phyloP scores from a whole-genome alignment of 2,329 filamentous ascomycete genomes.

The Fusarium sp. region DNA sequence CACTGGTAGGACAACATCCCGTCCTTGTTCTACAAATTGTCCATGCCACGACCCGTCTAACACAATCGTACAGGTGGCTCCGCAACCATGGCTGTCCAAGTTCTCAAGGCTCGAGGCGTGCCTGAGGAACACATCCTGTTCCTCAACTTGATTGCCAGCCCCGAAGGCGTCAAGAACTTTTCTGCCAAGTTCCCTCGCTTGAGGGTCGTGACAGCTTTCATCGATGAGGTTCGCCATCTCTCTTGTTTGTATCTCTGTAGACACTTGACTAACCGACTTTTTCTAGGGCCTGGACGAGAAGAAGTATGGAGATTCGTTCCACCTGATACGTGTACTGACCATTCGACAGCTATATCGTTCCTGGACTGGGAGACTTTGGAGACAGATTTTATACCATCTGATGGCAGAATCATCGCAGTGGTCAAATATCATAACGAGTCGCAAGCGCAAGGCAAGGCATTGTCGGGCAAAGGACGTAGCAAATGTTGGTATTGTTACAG shows the following conservation, averaged over 20 bases:
- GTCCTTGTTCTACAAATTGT: constrained; percentile 2
- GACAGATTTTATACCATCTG: constrained; percentile 95
- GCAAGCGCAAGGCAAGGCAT: constrained; percentile 18
- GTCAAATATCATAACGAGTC: constrained; percentile 27
- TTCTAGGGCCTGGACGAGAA: constrained; percentile 88
- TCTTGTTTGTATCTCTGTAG: constrained; percentile 5
- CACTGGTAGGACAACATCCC: constrained; percentile 70
- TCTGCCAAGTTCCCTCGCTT: constrained; percentile 89
- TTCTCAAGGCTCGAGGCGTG: constrained; percentile 88
- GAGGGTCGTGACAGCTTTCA: constrained; percentile 93
- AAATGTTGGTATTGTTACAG: constrained; percentile 39
- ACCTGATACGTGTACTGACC: constrained; percentile 51
- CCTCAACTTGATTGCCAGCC: constrained; percentile 97
- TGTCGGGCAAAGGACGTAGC: constrained; percentile 30
- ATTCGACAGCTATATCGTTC: constrained; percentile 84
- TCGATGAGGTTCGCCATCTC: constrained; percentile 74
- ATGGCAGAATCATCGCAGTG: constrained; percentile 33
- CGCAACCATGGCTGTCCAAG: constrained; percentile 96
- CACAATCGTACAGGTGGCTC: constrained; percentile 75
- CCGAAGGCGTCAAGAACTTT: constrained; percentile 90
- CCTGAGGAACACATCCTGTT: constrained; percentile 96
- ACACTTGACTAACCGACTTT: constrained; percentile 34
- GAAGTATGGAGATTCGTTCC: constrained; percentile 71
- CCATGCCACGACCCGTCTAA: constrained; percentile 16
- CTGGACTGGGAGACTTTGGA: constrained; percentile 93